Evolutionary conservation across 1,284 basidiomycete species (phyloP), one percentile per base, ranked within the genome.

Genomic region (Naganishia sp.): DNA sequence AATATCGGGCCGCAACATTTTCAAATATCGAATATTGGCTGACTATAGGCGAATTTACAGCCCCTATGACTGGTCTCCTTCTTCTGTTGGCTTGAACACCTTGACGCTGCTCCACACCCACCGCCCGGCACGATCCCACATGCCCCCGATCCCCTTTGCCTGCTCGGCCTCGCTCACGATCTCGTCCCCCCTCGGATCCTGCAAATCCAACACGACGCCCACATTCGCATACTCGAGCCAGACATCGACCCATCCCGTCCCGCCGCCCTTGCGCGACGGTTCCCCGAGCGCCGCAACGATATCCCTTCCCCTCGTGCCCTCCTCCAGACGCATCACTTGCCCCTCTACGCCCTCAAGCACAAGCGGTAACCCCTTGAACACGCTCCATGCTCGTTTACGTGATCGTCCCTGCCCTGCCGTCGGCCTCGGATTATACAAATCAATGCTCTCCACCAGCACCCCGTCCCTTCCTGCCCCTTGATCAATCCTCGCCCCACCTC

Each of bases 191-290:
- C 72, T 73, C 7, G 74, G 72, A 60, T 77, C 75, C 25, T 71
- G 61, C 23, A 80, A 61, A 60, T 77, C 75, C 23, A 80, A 67
- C 72, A 78, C 76, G 17, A 80, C 23, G 0, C 76, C 77, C 65
- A 88, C 83, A 67, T 81, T 83, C n/a, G 85, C 83, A 91, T 91
- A 94, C 76, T 94, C 92, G 71, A 91, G 89, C 90, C 90, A 95
- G 68, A 94, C 92, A 21, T 87, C 87, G 70, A 94, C 90, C 47
- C 88, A 90, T n/a, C 89, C 89, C 10, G 84, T 85, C 0, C 91
- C 90, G 28, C 92, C 90, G 6, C 92, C 92, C 74, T 94, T 95
- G 63, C 89, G 84, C 71, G 85, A 85, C 7, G 92, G 92, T 77
- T 94, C 92, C 21, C 92, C 92, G 39, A 94, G 77, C 43, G 76